Evolutionary conservation across 352 stramenopile genomes (phyloP).

Genomic region (Saprolegnia parasitica): DNA sequence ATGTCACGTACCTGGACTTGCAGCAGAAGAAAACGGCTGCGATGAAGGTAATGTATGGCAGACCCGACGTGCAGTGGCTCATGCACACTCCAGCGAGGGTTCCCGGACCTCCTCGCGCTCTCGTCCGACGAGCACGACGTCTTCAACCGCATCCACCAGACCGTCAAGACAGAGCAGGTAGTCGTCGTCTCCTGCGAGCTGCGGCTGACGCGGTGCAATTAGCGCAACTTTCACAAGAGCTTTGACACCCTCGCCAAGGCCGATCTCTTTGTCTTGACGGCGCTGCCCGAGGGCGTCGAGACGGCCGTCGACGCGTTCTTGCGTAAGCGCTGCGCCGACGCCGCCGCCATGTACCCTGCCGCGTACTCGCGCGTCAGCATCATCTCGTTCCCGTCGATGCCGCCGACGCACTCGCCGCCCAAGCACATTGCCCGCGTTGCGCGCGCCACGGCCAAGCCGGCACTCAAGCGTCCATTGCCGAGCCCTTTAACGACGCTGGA

Average conservation of each 20-base stretch:
- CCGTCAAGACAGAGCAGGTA: slow-evolving; percentile 6
- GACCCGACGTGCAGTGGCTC: background rate
- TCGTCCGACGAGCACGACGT: background rate
- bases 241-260: slow-evolving; percentile 5
- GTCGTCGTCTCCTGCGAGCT: background rate
- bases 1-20: slow-evolving; percentile 14
- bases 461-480: background rate
- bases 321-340: background rate
- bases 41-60: slow-evolving; percentile 5
- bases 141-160: background rate
- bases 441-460: background rate
- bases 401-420: background rate
- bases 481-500: background rate
- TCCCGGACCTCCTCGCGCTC: slow-evolving; percentile 19
- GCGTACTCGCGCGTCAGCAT: background rate
- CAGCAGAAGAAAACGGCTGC: slow-evolving; percentile 10
- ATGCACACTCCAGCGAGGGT: background rate
- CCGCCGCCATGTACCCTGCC: slow-evolving; percentile 3
- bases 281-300: slow-evolving; percentile 11
- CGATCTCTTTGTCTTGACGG: slow-evolving; percentile 24
- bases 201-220: background rate
- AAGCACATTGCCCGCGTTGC: slow-evolving; percentile 4
- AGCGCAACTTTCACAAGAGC: slow-evolving; percentile 23
- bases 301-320: slow-evolving; percentile 2
- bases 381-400: background rate